A percentile compares a stretch with the other conserved stretches of the same genome.
phyloP scores from a whole-genome alignment of 306 rosid genomes.

The cucumber (Cucumis sativus) region DNA sequence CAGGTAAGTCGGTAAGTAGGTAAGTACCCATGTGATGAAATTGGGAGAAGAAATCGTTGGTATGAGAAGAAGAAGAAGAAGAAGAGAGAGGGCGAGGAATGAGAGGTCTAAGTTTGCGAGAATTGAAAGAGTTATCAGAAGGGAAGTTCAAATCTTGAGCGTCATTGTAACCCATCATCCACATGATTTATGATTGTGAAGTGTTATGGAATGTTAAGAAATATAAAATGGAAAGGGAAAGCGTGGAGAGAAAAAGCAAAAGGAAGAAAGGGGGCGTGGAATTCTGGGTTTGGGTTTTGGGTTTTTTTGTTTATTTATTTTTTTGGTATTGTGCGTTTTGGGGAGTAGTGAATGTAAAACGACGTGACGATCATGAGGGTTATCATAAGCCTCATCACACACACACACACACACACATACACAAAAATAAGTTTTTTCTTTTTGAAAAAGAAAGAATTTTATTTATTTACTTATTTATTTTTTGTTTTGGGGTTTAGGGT shows the following conservation, averaged over 20 bases:
- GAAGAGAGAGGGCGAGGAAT: slow-evolving; percentile 55
- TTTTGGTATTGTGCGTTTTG: background rate
- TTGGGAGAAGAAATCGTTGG: slow-evolving; percentile 44
- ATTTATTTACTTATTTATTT: too few species aligned
- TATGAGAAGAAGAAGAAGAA: slow-evolving; percentile 20
- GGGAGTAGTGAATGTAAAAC: slow-evolving; percentile 79
- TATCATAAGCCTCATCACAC: slow-evolving; percentile 73
- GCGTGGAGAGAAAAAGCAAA: background rate
- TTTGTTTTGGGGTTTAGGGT: background rate
- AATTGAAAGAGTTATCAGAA: slow-evolving; percentile 35
- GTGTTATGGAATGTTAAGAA: background rate
- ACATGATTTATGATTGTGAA: slow-evolving; percentile 20
- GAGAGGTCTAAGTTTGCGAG: slow-evolving; percentile 65
- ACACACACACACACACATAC: background rate
- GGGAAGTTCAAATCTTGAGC: slow-evolving; percentile 47
- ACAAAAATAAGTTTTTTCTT: background rate
- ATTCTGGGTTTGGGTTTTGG: slow-evolving; percentile 44
- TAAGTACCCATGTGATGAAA: slow-evolving; percentile 55
- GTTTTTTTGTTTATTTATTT: too few species aligned
- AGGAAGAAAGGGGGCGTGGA: slow-evolving; percentile 34
- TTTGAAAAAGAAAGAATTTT: too few species aligned
- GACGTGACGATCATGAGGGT: slow-evolving; percentile 98
- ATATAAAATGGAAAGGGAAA: background rate
- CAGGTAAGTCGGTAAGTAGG: background rate
- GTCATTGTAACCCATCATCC: slow-evolving; percentile 89